A percentile compares a stretch with the other conserved stretches of the same genome.
phyloP scores from a whole-genome alignment of 2,329 filamentous ascomycete genomes.

The Claviceps spartinae region DNA sequence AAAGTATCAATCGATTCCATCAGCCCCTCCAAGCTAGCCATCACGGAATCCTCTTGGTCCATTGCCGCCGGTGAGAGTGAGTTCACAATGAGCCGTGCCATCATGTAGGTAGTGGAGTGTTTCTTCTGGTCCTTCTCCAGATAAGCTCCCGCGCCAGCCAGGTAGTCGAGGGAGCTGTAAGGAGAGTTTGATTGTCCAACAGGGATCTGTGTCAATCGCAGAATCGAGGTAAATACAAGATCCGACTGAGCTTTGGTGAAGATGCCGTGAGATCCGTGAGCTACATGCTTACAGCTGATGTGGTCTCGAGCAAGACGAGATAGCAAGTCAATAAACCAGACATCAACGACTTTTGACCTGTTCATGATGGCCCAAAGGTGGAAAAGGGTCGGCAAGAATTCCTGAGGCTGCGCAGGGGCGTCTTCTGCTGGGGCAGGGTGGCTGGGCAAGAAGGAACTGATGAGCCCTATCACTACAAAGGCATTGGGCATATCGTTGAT shows the following conservation, averaged over 20 bases:
- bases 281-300: constrained; percentile 57
- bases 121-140: constrained; percentile 89
- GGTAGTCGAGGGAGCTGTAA: constrained; percentile 74
- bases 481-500: constrained; percentile 85
- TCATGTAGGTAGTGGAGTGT: constrained; percentile 81
- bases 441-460: constrained; percentile 83
- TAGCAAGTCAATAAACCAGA: constrained; percentile 77
- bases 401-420: constrained; percentile 67
- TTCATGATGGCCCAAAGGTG: constrained; percentile 92
- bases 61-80: constrained; percentile 78
- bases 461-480: constrained; percentile 77
- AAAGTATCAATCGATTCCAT: constrained; percentile 96
- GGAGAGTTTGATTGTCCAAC: constrained; percentile 92
- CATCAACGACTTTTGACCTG: constrained; percentile 75
- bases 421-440: constrained; percentile 59
- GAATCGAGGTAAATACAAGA: constrained; percentile 79
- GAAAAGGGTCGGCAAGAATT: constrained; percentile 87
- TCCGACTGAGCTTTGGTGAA: constrained; percentile 88
- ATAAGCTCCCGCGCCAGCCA: constrained; percentile 70
- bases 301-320: constrained; percentile 80
- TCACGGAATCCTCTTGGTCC: constrained; percentile 61
- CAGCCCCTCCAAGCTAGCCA: constrained; percentile 77
- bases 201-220: constrained; percentile 85
- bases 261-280: constrained; percentile 77
- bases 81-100: constrained; percentile 86